Evolutionary conservation across 805 yeast genomes (phyloP), one percentile per base, ranked within the genome.

Genomic region (Ogataea ganodermae): DNA sequence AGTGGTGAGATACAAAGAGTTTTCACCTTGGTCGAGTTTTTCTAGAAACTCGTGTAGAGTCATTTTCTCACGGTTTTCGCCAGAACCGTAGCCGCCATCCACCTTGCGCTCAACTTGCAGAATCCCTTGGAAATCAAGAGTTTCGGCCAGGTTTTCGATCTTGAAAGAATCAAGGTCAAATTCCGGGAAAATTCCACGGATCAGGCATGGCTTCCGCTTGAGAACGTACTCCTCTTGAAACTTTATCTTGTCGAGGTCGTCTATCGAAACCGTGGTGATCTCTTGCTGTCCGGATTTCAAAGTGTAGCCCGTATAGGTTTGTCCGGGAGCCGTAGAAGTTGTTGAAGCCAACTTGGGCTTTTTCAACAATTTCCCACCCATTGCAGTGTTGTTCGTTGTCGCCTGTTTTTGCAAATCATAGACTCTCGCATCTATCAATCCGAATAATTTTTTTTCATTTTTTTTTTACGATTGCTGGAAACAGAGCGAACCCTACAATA

Each of bases 61-160:
- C 79, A 83, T 73, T 45, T 72, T 72, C 13, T 73, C 62, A 52
- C 90, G 68, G 46, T 70, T 68, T 17, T 71, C 70, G 1, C 89
- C 89, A 38, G 83, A 76, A 1, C 92, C 92, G 65, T 79, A 86
- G 2, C 91, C 91, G 40, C 82, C 82, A 35, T 71, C 64, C 12
- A 64, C 61, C 56, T 80, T 79, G 52, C 73, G 73, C 58, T 86
- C 92, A 14, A 85, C 81, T 53, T 82, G 79, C 30, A 85, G 58
- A 9, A 27, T 21, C 4, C 38, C 55, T 14, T 52, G 55, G 35
- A 18, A 52, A 1, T 47, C 35, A 23, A 83, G 63, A 2, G 71
- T 67, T 2, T 65, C 60, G 4, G 51, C 69, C 6, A 83, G 61
- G 1, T 60, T 57, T 2, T 64, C 66, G 5, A 73, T 58, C 8